Base-by-base conservation (phyloP, 305 asterid species). In the Fraxinus floribunda region DNA sequence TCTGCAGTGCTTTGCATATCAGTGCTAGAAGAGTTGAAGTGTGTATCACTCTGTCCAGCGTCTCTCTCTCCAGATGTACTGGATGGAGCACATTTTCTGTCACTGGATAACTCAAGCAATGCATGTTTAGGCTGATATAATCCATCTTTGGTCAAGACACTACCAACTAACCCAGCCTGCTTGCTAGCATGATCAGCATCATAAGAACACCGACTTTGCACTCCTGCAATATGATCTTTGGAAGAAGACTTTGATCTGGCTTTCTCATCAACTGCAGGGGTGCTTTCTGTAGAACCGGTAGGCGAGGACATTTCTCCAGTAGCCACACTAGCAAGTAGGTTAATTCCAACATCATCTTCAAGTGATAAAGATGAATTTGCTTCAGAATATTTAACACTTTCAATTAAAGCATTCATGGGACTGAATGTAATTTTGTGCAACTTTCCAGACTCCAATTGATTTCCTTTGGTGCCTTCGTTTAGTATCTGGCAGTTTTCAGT, bases 261-360 rank as follows among this genome's bases (percentile, higher is more conserved):
- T 79, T 83, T 88, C 80, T 86, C 93, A 8, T 89, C 90, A 36
- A 73, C 78, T 10, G 80, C 75, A 34, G 82, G 89, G 22, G 86
- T 83, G 75, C 85, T 81, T 84, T 92, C 93, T 9, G 91, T 83
- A 80, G 93, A 92, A 83, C 78, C 88, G 20, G 86, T 41, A 4
- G 92, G 93, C 16, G 91, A 89, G 7, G 91, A 89, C 83, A 91
- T 90, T 85, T 91, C 94, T 46, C 96, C 91, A 18, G 96, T 79
- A 72, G 96, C 96, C 85, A 92, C 97, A 87, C 94, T 92, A 64
- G 96, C 96, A 82, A 92, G 96, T 41, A 92, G 88, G 82, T 92
- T 90, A 91, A 92, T 92, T 57, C 94, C 94, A 74, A 85, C 88
- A 85, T 92, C 94, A 88, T 92, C 96, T 64, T 87, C 93, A n/a